phyloP scores from a whole-genome alignment of 768 basidiomycete species.

The Hortiboletus flavorubellus region DNA sequence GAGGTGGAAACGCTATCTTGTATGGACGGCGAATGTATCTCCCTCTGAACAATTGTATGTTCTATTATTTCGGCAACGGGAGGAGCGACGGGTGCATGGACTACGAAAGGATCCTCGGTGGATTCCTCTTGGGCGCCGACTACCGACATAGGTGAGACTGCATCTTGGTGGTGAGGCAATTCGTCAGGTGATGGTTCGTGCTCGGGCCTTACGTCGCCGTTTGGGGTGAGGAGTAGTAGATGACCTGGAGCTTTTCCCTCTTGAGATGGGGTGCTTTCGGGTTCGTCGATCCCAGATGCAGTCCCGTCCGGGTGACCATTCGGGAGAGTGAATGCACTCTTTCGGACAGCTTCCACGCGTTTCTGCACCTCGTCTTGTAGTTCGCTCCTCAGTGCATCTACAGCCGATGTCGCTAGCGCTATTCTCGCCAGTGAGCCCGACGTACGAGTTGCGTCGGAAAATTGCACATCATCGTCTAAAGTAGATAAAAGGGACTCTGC shows the following conservation, averaged over 20 bases:
- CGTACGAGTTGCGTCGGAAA: constrained; percentile 15
- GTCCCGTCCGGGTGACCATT: neutral
- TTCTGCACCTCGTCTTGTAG: constrained; percentile 53
- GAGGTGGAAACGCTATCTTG: constrained; percentile 4
- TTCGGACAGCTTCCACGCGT: constrained; percentile 36
- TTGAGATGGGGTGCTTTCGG: neutral
- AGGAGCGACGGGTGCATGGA: neutral
- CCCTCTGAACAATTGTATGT: neutral
- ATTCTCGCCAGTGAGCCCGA: constrained; percentile 54
- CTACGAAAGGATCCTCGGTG: constrained; percentile 10
- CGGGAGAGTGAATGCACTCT: neutral
- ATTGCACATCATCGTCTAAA: constrained; percentile 33
- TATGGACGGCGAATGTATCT: neutral
- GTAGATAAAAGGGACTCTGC: constrained; percentile 34
- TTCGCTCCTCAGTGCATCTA: constrained; percentile 54
- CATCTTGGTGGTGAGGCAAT: neutral
- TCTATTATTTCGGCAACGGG: neutral
- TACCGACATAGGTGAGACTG: neutral
- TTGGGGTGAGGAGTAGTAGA: neutral
- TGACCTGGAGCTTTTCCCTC: neutral
- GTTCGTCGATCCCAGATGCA: neutral
- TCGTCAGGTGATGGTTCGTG: neutral
- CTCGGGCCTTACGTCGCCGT: neutral
- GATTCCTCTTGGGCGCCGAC: constrained; percentile 1
- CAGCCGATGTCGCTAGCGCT: constrained; percentile 44